phyloP scores from a whole-genome alignment of 2,329 filamentous ascomycete species.

The Ophiostoma populinum region DNA sequence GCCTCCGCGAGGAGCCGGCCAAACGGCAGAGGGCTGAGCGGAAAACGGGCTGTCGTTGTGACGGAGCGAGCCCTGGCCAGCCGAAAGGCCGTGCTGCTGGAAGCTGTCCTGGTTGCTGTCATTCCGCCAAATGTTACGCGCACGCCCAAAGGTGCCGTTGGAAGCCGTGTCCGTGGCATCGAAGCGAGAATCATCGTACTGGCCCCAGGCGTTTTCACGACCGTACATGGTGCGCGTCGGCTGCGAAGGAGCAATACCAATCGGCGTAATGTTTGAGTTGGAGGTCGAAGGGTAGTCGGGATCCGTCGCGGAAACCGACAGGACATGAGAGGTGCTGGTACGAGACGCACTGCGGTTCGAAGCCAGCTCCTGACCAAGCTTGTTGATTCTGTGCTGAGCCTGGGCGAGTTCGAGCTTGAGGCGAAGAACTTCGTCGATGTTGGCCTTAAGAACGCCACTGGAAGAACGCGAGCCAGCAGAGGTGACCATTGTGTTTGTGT shows the following conservation, averaged over 20 bases:
- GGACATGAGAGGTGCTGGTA: conserved; percentile 37
- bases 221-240: conserved; percentile 21
- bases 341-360: conserved; percentile 40
- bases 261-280: conserved; percentile 5
- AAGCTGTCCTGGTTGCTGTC: conserved; percentile 25
- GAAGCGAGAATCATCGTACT: conserved; percentile 36
- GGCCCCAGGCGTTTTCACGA: conserved; percentile 33
- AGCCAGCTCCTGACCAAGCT: conserved; percentile 51
- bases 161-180: conserved; percentile 39
- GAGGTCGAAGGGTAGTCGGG: conserved; percentile 17
- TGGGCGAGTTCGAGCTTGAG: conserved; percentile 56
- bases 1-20: conserved; percentile 28
- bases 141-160: conserved; percentile 16
- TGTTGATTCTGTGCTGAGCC: conserved; percentile 52
- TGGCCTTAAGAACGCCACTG: conserved; percentile 30
- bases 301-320: conserved; percentile 27
- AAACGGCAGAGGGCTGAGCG: conserved; percentile 23
- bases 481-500: no score
- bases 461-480: no score
- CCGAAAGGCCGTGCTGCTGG: conserved; percentile 12
- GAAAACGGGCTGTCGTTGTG: conserved; percentile 16
- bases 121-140: conserved; percentile 8
- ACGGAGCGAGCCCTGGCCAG: conserved; percentile 14
- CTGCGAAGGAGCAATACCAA: conserved; percentile 10
- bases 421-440: conserved; percentile 42